A percentile compares a stretch with the other conserved stretches of the same genome.
phyloP scores from a whole-genome alignment of 306 rosid species.

The Trifolium fragiferum region DNA sequence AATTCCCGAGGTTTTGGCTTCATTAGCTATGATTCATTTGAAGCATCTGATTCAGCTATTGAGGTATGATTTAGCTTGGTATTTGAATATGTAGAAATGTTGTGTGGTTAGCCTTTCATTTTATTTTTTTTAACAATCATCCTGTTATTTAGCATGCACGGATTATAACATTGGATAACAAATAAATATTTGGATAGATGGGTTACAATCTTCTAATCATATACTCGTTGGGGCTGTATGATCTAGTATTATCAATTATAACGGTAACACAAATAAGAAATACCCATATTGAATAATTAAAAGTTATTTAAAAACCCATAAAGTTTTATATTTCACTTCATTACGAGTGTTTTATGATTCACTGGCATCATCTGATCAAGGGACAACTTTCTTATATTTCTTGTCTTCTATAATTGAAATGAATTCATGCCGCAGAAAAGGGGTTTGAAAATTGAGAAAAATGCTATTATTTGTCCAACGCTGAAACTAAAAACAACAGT shows the following conservation, averaged over 20 bases:
- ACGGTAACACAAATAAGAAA: neutral
- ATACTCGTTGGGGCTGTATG: constrained; percentile 4
- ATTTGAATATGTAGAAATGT: constrained; percentile 28
- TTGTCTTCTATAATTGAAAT: neutral
- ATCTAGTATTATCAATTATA: neutral
- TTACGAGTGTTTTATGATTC: neutral
- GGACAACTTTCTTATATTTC: neutral
- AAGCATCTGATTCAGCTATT: constrained; percentile 98
- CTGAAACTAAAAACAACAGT: constrained; percentile 23
- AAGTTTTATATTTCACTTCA: constrained; percentile 9
- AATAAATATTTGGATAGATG: neutral
- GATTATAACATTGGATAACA: constrained; percentile 9
- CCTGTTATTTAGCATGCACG: neutral
- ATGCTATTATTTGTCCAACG: neutral
- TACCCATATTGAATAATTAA: neutral
- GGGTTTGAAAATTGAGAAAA: neutral
- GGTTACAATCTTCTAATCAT: constrained; percentile 1
- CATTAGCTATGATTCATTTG: constrained; percentile 96
- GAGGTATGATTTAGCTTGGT: constrained; percentile 61
- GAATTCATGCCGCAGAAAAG: neutral
- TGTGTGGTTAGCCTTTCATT: constrained; percentile 22
- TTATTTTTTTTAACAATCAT: constrained; percentile 11
- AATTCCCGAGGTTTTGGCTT: constrained; percentile 99
- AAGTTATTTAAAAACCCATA: neutral
- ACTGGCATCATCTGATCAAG: neutral